A percentile compares a stretch with the other conserved stretches of the same genome.
Evolutionary conservation across 441 rosid genomes (phyloP).

Genomic region (Melastoma candidum): DNA sequence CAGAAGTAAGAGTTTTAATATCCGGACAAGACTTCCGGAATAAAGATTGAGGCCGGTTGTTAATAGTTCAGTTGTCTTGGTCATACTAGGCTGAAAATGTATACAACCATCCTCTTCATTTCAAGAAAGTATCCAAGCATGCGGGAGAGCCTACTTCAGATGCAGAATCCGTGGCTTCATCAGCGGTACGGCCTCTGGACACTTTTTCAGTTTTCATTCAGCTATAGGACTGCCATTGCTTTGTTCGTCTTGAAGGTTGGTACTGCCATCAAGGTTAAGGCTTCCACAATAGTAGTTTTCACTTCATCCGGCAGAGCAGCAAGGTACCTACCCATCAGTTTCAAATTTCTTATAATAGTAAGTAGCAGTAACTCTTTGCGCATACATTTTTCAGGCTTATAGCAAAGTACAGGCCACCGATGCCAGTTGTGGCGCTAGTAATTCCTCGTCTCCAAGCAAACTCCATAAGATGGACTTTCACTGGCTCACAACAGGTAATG

Average conservation of each 20-base stretch:
- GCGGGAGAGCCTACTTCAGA: slow-evolving; percentile 23
- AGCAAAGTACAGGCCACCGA: slow-evolving; percentile 20
- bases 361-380: background rate
- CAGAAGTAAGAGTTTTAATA: slow-evolving; percentile 15
- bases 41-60: background rate
- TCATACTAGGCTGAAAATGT: slow-evolving; percentile 22
- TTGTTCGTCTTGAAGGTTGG: slow-evolving; percentile 15
- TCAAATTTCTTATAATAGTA: background rate
- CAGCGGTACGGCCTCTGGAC: slow-evolving; percentile 12
- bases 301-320: slow-evolving; percentile 24
- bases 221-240: background rate
- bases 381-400: slow-evolving; percentile 14
- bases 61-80: background rate
- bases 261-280: slow-evolving; percentile 21
- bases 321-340: slow-evolving; percentile 7
- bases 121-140: slow-evolving; percentile 14
- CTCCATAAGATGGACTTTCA: slow-evolving; percentile 18
- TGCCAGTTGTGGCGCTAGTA: slow-evolving; percentile 20
- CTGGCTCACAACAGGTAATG: slow-evolving; percentile 18
- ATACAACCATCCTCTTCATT: slow-evolving; percentile 18
- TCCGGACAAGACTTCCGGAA: background rate
- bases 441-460: slow-evolving; percentile 17
- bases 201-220: background rate
- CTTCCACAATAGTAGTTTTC: slow-evolving; percentile 22
- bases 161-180: slow-evolving; percentile 23